These are phyloP conservation scores for Myrmaecium sp. DNA, from an alignment of 2,329 filamentous ascomycete species.

Conservation along the genomic window DNA sequence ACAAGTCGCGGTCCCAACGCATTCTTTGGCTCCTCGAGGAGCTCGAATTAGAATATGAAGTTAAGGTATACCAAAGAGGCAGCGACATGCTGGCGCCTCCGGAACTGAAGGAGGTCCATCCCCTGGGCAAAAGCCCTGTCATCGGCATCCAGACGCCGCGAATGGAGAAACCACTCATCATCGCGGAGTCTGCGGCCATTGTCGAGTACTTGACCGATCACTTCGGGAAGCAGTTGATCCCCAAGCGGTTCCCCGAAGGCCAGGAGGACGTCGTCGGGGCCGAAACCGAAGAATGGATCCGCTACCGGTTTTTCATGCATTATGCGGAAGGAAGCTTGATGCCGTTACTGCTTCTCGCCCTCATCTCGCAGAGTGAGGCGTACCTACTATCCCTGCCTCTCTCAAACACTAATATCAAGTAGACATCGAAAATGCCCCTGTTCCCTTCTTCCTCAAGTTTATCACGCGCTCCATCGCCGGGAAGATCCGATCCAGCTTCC, in stretches of 20 bases:
- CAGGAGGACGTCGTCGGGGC: constrained; percentile 37
- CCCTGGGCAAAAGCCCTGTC: constrained; percentile 74
- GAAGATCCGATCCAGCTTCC: constrained; percentile 27
- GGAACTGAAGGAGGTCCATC: constrained; percentile 62
- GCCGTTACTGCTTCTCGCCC: constrained; percentile 45
- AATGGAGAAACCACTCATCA: constrained; percentile 35
- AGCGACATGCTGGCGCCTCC: constrained; percentile 52
- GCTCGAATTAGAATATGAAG: constrained; percentile 59
- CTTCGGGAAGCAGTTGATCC: constrained; percentile 36
- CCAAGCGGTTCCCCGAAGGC: constrained; percentile 33
- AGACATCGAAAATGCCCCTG: constrained; percentile 33
- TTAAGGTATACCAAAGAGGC: constrained; percentile 61
- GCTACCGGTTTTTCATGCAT: constrained; percentile 57
- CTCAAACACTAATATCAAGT: constrained; percentile 5
- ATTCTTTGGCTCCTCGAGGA: constrained; percentile 79
- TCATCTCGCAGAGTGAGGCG: constrained; percentile 42
- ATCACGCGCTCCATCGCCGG: constrained; percentile 39
- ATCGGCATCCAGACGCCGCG: constrained; percentile 43
- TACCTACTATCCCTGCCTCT: background rate
- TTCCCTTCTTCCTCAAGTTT: constrained; percentile 54
- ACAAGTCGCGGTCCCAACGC: constrained; percentile 66
- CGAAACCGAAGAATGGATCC: constrained; percentile 43
- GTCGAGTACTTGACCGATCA: constrained; percentile 65
- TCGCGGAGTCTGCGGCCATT: constrained; percentile 73
- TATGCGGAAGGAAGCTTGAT: constrained; percentile 77